Conservation (phyloP, 1,139 yeast genomes). For the Saccharomycopsis hybrid region DNA sequence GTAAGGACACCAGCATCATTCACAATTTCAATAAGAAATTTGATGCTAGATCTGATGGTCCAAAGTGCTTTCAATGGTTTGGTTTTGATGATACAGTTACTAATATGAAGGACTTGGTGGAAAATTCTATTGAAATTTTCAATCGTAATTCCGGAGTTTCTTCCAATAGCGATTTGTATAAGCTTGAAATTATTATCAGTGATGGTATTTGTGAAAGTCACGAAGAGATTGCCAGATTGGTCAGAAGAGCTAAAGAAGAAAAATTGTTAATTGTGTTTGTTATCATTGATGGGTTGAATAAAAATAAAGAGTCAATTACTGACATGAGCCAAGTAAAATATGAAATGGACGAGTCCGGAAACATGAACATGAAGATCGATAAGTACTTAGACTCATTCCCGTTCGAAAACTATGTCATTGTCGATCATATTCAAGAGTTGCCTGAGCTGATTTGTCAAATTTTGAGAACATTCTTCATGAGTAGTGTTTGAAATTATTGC, state of each 20-base stretch:
- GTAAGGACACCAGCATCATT: conserved; percentile 75
- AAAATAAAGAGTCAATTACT: conserved; percentile 70
- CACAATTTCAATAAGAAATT: conserved; percentile 89
- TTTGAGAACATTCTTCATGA: conserved; percentile 76
- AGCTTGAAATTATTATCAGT: conserved; percentile 82
- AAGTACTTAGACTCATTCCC: conserved; percentile 92
- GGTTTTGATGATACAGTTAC: conserved; percentile 87
- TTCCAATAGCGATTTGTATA: conserved; percentile 74
- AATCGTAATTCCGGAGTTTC: conserved; percentile 53
- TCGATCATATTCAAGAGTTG: conserved; percentile 77
- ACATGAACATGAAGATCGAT: conserved; percentile 66
- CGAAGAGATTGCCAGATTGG: conserved; percentile 70
- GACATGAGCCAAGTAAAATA: conserved; percentile 94
- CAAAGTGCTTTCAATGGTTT: conserved; percentile 80
- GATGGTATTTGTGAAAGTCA: conserved; percentile 98
- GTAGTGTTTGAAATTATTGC: conserved; percentile 14
- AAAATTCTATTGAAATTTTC: conserved; percentile 67
- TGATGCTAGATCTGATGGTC: conserved; percentile 68
- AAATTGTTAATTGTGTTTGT: conserved; percentile 94
- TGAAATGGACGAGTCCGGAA: conserved; percentile 60
- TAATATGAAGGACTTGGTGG: conserved; percentile 69
- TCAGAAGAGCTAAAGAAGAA: conserved; percentile 87
- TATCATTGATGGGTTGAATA: conserved; percentile 81
- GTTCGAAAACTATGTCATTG: conserved; percentile 93
- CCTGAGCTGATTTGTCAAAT: conserved; percentile 90